Evolutionary conservation across 176 grass and related monocot species (phyloP).

Genomic region (Puccinellia tenuiflora): DNA sequence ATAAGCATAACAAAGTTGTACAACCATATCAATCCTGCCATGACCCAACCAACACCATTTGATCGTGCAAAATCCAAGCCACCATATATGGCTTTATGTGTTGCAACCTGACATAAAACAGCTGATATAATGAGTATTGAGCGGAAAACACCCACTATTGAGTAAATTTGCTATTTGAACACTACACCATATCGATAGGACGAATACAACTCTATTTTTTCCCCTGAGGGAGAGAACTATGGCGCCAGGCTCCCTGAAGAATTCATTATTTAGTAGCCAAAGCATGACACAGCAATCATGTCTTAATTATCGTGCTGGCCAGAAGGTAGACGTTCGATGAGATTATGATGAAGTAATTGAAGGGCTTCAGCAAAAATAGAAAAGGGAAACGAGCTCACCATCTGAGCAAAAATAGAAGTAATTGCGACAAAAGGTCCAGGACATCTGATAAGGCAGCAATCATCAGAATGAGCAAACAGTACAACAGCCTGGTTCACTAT

Average conservation of each 20-base stretch:
- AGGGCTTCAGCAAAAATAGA: not conserved
- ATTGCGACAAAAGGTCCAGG: slow-evolving; percentile 14
- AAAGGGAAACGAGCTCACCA: slow-evolving; percentile 5
- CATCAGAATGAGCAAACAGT: slow-evolving; percentile 31
- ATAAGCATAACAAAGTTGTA: slow-evolving; percentile 32
- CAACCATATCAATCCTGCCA: slow-evolving; percentile 37
- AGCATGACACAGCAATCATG: not conserved
- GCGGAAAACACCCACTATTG: not conserved
- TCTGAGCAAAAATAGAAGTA: slow-evolving; percentile 28
- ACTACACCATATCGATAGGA: not conserved
- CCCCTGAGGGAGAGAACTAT: not conserved
- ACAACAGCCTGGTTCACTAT: slow-evolving; percentile 27
- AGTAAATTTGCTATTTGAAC: not conserved
- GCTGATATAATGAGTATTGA: not conserved
- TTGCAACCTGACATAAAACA: slow-evolving; percentile 24
- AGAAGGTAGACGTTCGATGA: not conserved
- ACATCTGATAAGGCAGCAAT: slow-evolving; percentile 13
- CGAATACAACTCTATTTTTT: not conserved
- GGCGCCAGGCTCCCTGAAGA: not conserved
- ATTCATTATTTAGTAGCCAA: not conserved
- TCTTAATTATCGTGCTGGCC: slow-evolving; percentile 14
- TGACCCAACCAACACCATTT: slow-evolving; percentile 25
- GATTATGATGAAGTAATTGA: not conserved
- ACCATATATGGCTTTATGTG: slow-evolving; percentile 9
- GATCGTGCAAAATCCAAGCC: slow-evolving; percentile 26